Evolutionary conservation across 495 filamentous ascomycete genomes (phyloP).

Genomic region (Xylaria longipes): DNA sequence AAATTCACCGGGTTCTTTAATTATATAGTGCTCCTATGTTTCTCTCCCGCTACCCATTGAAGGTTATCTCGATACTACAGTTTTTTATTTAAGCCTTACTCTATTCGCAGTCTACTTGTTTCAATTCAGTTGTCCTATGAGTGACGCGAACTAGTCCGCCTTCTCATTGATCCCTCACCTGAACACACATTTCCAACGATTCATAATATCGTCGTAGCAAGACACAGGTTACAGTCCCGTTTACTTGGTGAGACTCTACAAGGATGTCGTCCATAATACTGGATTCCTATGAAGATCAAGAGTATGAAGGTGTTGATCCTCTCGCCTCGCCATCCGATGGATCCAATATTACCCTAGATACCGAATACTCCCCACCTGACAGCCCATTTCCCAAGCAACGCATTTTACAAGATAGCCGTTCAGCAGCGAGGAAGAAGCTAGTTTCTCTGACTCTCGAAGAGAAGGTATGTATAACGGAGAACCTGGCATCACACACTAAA

Average conservation of each 20-base stretch:
- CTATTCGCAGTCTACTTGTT: neutral
- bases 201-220: constrained; percentile 1
- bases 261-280: constrained; percentile 22
- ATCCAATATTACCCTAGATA: constrained; percentile 54
- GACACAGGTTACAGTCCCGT: neutral
- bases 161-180: neutral
- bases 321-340: constrained; percentile 49
- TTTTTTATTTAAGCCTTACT: neutral
- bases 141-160: neutral
- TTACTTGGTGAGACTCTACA: neutral
- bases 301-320: constrained; percentile 42
- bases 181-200: neutral
- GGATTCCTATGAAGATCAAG: constrained; percentile 36
- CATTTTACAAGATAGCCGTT: constrained; percentile 39
- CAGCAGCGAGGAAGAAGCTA: constrained; percentile 49
- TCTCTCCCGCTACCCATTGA: neutral
- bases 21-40: constrained; percentile 18
- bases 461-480: constrained; percentile 49
- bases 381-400: constrained; percentile 48
- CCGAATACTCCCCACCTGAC: constrained; percentile 57
- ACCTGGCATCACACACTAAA: constrained; percentile 33
- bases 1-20: constrained; percentile 9
- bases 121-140: neutral
- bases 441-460: constrained; percentile 58
- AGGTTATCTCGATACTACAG: neutral